A percentile compares a stretch with the other conserved stretches of the same genome.
Conservation (phyloP, 352 stramenopile genomes). For the Ophiocytium majus region DNA sequence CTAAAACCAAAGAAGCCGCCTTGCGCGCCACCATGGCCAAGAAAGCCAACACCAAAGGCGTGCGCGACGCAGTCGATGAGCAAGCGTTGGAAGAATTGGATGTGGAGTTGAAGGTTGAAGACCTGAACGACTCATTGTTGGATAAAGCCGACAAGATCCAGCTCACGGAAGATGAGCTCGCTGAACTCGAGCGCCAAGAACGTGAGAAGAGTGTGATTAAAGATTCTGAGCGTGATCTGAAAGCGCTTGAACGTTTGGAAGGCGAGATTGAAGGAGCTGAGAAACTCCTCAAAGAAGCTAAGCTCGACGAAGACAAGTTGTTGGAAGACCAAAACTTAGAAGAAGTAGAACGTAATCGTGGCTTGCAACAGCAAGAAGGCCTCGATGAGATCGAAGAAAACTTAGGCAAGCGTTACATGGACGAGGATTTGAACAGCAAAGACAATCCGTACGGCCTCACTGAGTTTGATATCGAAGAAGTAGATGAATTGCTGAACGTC, state of each 20-base stretch:
- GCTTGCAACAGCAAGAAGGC: background rate
- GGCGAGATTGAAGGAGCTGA: background rate
- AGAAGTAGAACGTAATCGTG: background rate
- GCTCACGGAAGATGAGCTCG: constrained; percentile 7
- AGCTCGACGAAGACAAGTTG: constrained; percentile 12
- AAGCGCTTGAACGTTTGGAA: background rate
- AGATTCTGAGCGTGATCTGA: constrained; percentile 11
- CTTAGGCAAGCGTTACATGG: constrained; percentile 7
- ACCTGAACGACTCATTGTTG: background rate
- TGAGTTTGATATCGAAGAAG: constrained; percentile 17
- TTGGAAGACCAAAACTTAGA: background rate
- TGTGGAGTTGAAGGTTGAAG: constrained; percentile 3
- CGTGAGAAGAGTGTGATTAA: constrained; percentile 13
- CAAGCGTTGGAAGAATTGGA: background rate
- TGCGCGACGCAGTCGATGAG: background rate
- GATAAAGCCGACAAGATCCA: constrained; percentile 3
- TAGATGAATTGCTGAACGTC: constrained; percentile 4
- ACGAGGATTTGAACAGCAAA: constrained; percentile 15
- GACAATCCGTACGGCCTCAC: constrained; percentile 8
- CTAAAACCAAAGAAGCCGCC: background rate
- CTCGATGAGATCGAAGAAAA: constrained; percentile 17
- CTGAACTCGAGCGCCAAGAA: constrained; percentile 8
- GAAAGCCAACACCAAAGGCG: background rate
- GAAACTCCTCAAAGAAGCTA: background rate
- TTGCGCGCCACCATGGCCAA: background rate